Base-by-base conservation (phyloP, 2,329 filamentous ascomycete genomes). In the Alternaria dauci region DNA sequence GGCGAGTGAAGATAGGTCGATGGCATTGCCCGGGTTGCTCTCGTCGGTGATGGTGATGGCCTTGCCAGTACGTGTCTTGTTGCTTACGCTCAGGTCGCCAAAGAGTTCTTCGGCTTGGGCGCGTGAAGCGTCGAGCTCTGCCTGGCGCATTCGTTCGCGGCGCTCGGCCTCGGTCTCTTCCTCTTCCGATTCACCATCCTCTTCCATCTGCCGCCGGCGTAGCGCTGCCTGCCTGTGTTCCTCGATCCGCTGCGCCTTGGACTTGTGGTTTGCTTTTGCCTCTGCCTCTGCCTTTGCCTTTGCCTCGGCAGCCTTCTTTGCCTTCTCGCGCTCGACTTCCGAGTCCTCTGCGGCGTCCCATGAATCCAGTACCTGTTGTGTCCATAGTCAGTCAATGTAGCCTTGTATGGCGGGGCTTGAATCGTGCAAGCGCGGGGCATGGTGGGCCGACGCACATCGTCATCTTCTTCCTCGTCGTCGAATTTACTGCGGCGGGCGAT, bases 341-440 rank as follows among this genome's bases (percentile, higher is more conserved):
- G 93, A 97, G 82, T 99, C 95, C 76, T 98, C 95, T 70, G 92
- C 94, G 59, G 92, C 94, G 75, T 98, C 94, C 95, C 95, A 99
- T 34, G 92, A 94, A 62, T 99, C 95, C 75, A 97, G 87, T 58
- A 98, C 92, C 90, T 97, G 67, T 59, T 39, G 32, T 43, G 32
- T 55, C 39, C 11, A 18, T n/a, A 14, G 69, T 76, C 62, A 77
- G 71, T 61, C 63, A 39, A 39, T 25, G 12, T 25, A 46, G 32
- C 56, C 55, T 39, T 63, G 59, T 30, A 55, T 64, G 58, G 66
- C 53, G 66, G 68, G 66, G 67, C 56, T 59, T 47, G 59, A 56
- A 57, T 50, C 64, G 55, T 66, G 62, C 61, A 61, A 44, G 61
- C 51, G 66, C 61, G 47, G 53, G 59, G 62, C 60, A 56, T 51